Conservation (phyloP, 1,284 basidiomycete species). For the Grifola frondosa region DNA sequence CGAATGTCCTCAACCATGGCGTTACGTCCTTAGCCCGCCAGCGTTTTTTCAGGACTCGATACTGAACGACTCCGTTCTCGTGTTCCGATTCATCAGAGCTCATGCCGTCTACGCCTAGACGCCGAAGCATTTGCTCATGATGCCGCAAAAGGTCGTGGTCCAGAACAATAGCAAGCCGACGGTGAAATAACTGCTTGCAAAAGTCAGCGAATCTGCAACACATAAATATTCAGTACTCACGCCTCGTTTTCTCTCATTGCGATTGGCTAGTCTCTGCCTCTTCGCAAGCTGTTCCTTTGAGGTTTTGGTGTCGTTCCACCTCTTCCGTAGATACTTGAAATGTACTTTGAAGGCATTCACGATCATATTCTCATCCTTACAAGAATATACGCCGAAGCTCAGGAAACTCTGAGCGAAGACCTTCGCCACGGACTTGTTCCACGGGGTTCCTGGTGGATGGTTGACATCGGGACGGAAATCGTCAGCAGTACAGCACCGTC, state of each 20-base stretch:
- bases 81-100: not conserved
- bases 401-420: slow-evolving; percentile 1
- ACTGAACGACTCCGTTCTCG: not conserved
- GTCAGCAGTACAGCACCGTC: not conserved
- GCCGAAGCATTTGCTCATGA: not conserved
- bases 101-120: not conserved
- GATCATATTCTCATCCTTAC: not conserved
- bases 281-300: not conserved
- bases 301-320: not conserved
- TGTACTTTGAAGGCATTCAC: not conserved
- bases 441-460: not conserved
- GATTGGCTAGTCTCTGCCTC: not conserved
- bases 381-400: not conserved
- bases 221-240: not conserved
- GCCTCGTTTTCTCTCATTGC: not conserved
- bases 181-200: not conserved
- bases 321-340: not conserved
- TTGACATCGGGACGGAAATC: not conserved
- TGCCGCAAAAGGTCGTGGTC: not conserved
- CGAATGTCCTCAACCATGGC: not conserved
- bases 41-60: not conserved
- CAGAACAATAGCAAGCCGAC: not conserved
- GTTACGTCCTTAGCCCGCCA: not conserved
- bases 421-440: not conserved
- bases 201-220: not conserved